Conservation (phyloP, 176 grass and related monocot species). For the Oryza meridionalis region DNA sequence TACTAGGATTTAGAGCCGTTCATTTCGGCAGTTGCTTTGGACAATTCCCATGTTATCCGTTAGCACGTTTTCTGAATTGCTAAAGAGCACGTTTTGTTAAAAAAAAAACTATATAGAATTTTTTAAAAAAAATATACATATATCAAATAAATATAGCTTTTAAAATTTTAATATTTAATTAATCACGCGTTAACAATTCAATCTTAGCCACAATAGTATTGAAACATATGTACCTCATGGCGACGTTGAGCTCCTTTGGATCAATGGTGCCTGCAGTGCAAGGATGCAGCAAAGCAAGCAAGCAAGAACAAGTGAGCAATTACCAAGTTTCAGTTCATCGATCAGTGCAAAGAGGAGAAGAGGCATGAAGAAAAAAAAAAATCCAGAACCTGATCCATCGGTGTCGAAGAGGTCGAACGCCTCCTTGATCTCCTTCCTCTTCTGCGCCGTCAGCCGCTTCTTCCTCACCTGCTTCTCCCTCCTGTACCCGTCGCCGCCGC, state of each 20-base stretch:
- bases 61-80: no score
- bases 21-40: no score
- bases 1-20: no score
- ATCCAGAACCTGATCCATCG: constrained; percentile 67
- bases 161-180: no score
- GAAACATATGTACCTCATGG: constrained; percentile 61
- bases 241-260: constrained; percentile 66
- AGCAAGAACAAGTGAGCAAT: not conserved
- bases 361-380: not conserved
- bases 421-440: constrained; percentile 79
- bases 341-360: not conserved
- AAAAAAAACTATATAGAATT: no score
- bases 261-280: constrained; percentile 70
- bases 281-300: not conserved
- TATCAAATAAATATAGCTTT: no score
- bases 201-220: no score
- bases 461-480: constrained; percentile 17
- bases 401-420: constrained; percentile 85
- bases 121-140: no score
- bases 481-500: constrained; percentile 12
- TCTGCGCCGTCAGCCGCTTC: constrained; percentile 53
- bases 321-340: not conserved
- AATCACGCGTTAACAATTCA: no score
- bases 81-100: no score
- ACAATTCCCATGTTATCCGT: no score